phyloP scores from a whole-genome alignment of 139 green algal genomes.

The Picocystis salinarum region DNA sequence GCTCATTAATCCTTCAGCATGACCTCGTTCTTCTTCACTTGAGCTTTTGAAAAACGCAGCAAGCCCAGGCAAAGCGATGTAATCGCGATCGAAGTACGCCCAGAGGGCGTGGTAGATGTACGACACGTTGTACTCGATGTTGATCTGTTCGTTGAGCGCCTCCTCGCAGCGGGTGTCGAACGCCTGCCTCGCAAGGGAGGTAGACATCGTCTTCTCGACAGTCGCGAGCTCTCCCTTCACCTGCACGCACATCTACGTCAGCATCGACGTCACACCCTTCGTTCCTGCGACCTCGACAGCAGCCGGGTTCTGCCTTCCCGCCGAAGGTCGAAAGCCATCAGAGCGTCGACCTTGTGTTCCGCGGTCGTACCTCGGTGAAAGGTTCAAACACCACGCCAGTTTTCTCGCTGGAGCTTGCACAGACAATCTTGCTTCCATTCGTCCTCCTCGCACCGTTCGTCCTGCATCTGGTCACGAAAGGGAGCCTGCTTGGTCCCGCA shows the following conservation, averaged over 20 bases:
- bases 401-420: too few relatives aligned
- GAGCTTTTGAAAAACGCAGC: constrained; percentile 44
- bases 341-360: too few relatives aligned
- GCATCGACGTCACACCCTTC: too few relatives aligned
- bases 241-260: too few relatives aligned
- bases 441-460: too few relatives aligned
- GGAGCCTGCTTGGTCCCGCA: too few relatives aligned
- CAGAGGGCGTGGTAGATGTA: constrained; percentile 90
- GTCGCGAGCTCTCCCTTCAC: constrained; percentile 41
- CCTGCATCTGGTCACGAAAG: too few relatives aligned
- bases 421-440: too few relatives aligned
- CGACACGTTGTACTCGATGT: constrained; percentile 76
- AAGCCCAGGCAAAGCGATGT: constrained; percentile 78
- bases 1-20: constrained; percentile 72
- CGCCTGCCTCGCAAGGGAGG: constrained; percentile 51
- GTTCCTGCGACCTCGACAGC: too few relatives aligned
- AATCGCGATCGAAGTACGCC: constrained; percentile 88
- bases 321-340: too few relatives aligned
- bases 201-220: constrained; percentile 24
- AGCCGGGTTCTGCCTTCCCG: too few relatives aligned
- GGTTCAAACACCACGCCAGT: constrained; percentile 56
- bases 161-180: constrained; percentile 58
- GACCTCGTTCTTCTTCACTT: constrained; percentile 61
- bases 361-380: constrained; percentile 51
- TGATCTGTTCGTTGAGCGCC: constrained; percentile 94